Evolutionary conservation across 345 rosid species (phyloP).

Genomic region (Syzygium oleosum): DNA sequence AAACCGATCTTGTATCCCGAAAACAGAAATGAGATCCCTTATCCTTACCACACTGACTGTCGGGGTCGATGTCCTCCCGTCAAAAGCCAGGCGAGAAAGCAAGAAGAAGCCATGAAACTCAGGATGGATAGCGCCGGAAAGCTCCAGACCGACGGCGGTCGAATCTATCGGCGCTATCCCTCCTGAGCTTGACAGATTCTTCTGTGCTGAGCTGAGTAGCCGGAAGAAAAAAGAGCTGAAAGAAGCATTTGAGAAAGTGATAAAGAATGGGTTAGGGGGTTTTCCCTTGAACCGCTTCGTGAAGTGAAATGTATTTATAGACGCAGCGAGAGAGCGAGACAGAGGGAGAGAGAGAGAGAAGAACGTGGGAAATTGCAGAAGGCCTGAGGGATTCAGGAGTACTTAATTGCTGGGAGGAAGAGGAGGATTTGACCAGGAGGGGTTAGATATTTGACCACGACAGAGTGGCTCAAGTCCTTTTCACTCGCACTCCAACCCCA

Average conservation of each 20-base stretch:
- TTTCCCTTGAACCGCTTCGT: background rate
- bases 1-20: background rate
- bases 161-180: conserved; percentile 30
- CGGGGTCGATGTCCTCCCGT: background rate
- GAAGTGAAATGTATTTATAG: background rate
- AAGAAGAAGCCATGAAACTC: conserved; percentile 20
- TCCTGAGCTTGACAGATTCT: conserved; percentile 39
- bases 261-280: background rate
- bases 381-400: background rate
- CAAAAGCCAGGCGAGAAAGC: background rate
- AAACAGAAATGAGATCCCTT: background rate
- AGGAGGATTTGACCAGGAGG: background rate
- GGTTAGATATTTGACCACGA: background rate
- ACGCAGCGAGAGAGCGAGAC: background rate
- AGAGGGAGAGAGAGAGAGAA: background rate
- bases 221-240: background rate
- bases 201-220: background rate
- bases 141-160: background rate
- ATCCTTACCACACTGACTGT: background rate
- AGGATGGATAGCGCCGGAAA: conserved; percentile 26
- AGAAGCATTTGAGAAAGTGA: background rate
- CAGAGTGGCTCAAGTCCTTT: background rate
- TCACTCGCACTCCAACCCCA: background rate
- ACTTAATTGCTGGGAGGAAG: background rate
- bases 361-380: background rate